Evolutionary conservation across 139 green algal genomes (phyloP).

Genomic region (Closterium sp.): DNA sequence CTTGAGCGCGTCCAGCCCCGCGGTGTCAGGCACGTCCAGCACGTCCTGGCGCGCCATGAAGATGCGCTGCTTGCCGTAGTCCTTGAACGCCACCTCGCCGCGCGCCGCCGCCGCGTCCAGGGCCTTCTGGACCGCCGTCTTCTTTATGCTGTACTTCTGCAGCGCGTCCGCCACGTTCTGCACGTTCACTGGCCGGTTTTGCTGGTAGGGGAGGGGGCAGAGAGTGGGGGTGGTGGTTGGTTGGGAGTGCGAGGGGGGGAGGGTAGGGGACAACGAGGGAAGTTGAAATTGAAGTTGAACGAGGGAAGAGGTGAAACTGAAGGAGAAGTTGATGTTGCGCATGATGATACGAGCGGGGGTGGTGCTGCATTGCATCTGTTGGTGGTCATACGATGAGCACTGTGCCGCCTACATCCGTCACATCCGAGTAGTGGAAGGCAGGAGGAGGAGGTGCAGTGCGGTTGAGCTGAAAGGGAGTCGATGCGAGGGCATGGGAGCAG

Average conservation of each 20-base stretch:
- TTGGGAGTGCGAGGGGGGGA: no score
- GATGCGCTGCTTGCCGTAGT: constrained; percentile 54
- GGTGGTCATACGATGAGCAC: no score
- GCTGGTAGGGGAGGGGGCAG: constrained; percentile 11
- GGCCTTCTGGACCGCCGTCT: constrained; percentile 52
- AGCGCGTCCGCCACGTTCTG: constrained; percentile 58
- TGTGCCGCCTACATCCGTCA: no score
- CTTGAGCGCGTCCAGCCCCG: constrained; percentile 32
- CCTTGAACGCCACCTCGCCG: constrained; percentile 42
- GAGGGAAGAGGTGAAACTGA: not conserved
- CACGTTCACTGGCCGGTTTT: constrained; percentile 60
- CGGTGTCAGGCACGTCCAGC: constrained; percentile 37
- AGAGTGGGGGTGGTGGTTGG: not conserved
- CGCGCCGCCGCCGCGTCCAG: constrained; percentile 44
- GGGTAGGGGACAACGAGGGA: not conserved
- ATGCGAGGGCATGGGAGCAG: not conserved
- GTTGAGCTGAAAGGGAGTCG: not conserved
- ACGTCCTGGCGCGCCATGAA: constrained; percentile 50
- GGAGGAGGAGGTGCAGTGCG: not conserved
- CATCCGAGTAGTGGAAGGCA: no score
- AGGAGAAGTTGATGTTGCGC: not conserved
- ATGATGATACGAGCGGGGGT: not conserved
- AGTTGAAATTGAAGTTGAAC: not conserved
- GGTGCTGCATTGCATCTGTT: no score
- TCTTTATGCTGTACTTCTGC: constrained; percentile 54